Evolutionary conservation across 139 green algal species (phyloP), one percentile per base, ranked within the genome.

Genomic region (Micromonas commoda): DNA sequence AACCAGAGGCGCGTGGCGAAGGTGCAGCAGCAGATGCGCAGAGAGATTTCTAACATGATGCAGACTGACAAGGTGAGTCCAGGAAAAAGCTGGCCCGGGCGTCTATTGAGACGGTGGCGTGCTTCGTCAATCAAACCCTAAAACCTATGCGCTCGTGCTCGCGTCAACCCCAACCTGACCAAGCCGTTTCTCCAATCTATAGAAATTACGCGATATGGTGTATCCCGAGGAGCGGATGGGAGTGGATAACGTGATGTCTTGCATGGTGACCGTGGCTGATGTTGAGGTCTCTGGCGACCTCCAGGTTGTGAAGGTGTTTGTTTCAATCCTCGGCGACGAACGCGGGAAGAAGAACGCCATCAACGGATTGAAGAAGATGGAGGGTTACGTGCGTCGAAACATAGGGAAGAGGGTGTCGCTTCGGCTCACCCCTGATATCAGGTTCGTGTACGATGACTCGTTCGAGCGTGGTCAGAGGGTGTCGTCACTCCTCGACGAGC

Each of bases 381-480:
- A 71, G 63, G 63, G 71, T 9, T 97, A 97, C 82, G 92, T 97
- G 63, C 83, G 93, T 0, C 83, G 77, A 23, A 85, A 89, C 23
- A 88, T 97, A 13, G 92, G 89, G 0, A 80, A 83, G 68, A 73
- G 83, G 2, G 83, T 96, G 64, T 76, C 83, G 35, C 83, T 97
- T 74, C 85, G 93, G 3, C 80, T 96, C 16, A 92, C 86, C 0
- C 93, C 93, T 2, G 93, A 98, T 76, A 87, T 96, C 53, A 73
- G 93, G 1, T 96, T 97, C 77, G 80, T 96, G 32, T 80, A 88
- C 37, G 92, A 98, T 67, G 89, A 97, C 61, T 86, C 87, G 0
- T 78, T 93, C 28, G 82, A 86, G 66, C 73, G 82, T 1, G 82
- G 81, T n/a, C 68, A 75, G 53, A 61, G 34, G 16, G 68, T 75